Percentiles rank a stretch among this genome's conserved stretches.
phyloP scores from a whole-genome alignment of 768 basidiomycete genomes.

The Imleria badia region DNA sequence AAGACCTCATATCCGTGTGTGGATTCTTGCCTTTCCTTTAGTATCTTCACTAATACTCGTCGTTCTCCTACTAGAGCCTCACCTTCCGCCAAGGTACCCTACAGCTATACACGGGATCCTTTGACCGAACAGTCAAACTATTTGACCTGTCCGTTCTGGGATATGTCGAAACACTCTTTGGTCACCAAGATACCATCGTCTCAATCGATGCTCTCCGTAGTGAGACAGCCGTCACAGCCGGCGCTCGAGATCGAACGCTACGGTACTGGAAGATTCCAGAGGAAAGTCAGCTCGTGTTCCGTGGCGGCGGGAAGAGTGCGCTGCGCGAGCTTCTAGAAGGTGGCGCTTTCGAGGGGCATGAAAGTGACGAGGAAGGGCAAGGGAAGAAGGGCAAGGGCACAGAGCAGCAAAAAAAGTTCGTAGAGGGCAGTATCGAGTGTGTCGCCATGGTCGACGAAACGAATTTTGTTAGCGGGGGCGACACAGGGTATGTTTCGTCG shows the following conservation, averaged over 20 bases:
- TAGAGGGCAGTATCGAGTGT: slow-evolving; percentile 91
- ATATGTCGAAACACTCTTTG: slow-evolving; percentile 95
- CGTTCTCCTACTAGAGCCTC: slow-evolving; percentile 60
- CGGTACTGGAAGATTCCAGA: slow-evolving; percentile 97
- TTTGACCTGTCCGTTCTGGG: slow-evolving; percentile 84
- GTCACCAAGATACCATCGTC: slow-evolving; percentile 89
- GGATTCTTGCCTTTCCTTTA: slow-evolving; percentile 39
- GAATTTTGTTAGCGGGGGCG: slow-evolving; percentile 90
- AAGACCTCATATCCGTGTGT: slow-evolving; percentile 67
- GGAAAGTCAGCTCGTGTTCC: slow-evolving; percentile 92
- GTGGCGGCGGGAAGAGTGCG: slow-evolving; percentile 87
- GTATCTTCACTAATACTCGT: slow-evolving; percentile 12
- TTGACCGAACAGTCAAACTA: slow-evolving; percentile 88
- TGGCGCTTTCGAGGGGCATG: slow-evolving; percentile 56
- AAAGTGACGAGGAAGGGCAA: slow-evolving; percentile 48
- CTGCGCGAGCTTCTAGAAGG: slow-evolving; percentile 82
- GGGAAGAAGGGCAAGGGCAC: slow-evolving; percentile 32
- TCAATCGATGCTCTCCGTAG: slow-evolving; percentile 76
- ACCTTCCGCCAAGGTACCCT: slow-evolving; percentile 77
- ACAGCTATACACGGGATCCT: slow-evolving; percentile 68
- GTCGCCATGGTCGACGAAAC: slow-evolving; percentile 95
- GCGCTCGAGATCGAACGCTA: slow-evolving; percentile 86
- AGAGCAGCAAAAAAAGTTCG: slow-evolving; percentile 43
- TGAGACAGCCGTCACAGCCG: slow-evolving; percentile 84
- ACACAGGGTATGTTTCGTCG: slow-evolving; percentile 73